Evolutionary conservation across 306 rosid species (phyloP).

Genomic region (Fragaria vesca): DNA sequence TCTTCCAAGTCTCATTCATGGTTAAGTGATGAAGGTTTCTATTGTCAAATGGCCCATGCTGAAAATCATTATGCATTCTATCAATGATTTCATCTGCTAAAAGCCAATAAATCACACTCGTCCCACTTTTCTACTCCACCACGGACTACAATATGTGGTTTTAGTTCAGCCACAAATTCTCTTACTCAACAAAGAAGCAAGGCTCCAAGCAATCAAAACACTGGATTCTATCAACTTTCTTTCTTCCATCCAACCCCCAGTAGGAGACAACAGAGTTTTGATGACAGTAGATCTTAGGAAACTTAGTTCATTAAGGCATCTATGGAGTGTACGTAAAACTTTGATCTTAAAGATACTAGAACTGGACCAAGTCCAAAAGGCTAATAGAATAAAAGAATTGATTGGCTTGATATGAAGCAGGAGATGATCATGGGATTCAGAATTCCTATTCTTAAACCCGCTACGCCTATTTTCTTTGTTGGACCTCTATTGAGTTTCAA

Average conservation of each 20-base stretch:
- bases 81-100: background rate
- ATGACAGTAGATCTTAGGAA: background rate
- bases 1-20: slow-evolving; percentile 3
- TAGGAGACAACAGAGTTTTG: background rate
- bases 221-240: background rate
- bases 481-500: background rate
- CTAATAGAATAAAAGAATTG: background rate
- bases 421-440: background rate
- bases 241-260: background rate
- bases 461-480: background rate
- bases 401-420: background rate
- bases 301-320: background rate
- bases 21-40: background rate
- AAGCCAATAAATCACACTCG: slow-evolving; percentile 11
- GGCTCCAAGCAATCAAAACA: slow-evolving; percentile 8
- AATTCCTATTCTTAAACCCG: background rate
- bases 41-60: background rate
- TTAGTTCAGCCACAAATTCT: slow-evolving; percentile 3
- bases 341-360: background rate
- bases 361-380: background rate
- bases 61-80: background rate
- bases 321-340: background rate
- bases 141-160: background rate
- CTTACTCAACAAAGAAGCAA: background rate
- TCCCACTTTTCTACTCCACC: slow-evolving; percentile 10